phyloP scores from a whole-genome alignment of 2,329 filamentous ascomycete genomes.

The Anthostomella pinea region DNA sequence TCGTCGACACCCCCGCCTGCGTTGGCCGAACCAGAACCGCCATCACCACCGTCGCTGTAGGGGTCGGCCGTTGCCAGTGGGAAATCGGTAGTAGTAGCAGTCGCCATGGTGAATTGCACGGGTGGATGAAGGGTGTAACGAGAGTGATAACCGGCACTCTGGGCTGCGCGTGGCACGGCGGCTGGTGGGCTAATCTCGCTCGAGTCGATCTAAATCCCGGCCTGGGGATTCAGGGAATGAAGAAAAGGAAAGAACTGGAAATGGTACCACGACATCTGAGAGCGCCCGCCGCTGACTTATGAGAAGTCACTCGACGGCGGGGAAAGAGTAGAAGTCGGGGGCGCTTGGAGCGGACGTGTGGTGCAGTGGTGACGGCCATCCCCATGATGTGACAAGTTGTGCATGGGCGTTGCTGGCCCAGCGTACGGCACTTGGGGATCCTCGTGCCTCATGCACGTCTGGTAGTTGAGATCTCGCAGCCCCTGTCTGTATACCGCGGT shows the following conservation, averaged over 20 bases:
- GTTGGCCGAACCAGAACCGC: slow-evolving; percentile 31
- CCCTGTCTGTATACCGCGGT: slow-evolving; percentile 2
- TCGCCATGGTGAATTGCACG: slow-evolving; percentile 38
- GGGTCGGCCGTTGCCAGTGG: slow-evolving; percentile 43
- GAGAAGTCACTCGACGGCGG: slow-evolving; percentile 5
- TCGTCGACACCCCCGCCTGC: slow-evolving; percentile 42
- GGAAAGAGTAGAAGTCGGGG: slow-evolving; percentile 6
- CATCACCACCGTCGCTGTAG: slow-evolving; percentile 30
- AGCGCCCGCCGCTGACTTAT: slow-evolving; percentile 17
- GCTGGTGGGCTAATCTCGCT: too few relatives aligned
- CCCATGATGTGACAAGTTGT: slow-evolving; percentile 24
- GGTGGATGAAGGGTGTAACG: background rate
- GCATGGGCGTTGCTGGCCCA: slow-evolving; percentile 18
- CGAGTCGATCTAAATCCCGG: background rate
- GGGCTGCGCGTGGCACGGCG: too few relatives aligned
- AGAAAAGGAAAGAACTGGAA: slow-evolving; percentile 18
- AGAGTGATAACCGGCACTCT: slow-evolving; percentile 17
- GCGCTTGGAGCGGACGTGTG: slow-evolving; percentile 6
- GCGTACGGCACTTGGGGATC: slow-evolving; percentile 14
- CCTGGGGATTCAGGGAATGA: slow-evolving; percentile 7
- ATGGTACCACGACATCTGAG: slow-evolving; percentile 20
- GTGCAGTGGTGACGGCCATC: slow-evolving; percentile 11
- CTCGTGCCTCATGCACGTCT: slow-evolving; percentile 19
- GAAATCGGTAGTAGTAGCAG: slow-evolving; percentile 37
- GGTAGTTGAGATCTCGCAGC: slow-evolving; percentile 15